Conservation (phyloP, 202 grass and related monocot species). For the Carex arenaria region DNA sequence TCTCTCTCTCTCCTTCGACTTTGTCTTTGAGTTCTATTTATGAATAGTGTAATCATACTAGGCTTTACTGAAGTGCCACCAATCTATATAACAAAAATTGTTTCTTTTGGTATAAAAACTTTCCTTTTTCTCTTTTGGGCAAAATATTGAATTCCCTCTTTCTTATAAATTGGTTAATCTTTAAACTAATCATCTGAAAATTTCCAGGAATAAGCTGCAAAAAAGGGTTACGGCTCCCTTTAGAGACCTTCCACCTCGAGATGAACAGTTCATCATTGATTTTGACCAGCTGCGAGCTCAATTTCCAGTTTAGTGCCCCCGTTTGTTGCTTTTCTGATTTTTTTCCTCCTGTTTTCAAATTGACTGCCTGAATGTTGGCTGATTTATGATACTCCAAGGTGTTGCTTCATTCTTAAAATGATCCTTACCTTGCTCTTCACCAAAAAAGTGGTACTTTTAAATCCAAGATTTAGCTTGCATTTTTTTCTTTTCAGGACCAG, state of each 20-base stretch:
- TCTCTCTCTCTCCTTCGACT: background rate
- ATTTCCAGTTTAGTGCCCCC: slow-evolving; percentile 44
- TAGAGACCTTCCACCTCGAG: slow-evolving; percentile 57
- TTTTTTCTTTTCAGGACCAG: slow-evolving; percentile 49
- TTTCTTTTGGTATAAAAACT: background rate
- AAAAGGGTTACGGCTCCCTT: slow-evolving; percentile 75
- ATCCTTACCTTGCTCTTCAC: slow-evolving; percentile 2
- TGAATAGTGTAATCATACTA: background rate
- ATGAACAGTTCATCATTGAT: slow-evolving; percentile 93
- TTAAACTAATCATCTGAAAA: background rate
- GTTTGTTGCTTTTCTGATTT: background rate
- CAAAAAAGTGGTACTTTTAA: background rate
- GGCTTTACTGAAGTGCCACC: background rate
- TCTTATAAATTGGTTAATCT: background rate
- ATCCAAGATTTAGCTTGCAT: slow-evolving; percentile 22
- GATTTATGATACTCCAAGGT: background rate
- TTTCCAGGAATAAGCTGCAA: slow-evolving; percentile 85
- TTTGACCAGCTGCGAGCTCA: slow-evolving; percentile 59
- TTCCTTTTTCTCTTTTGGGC: background rate
- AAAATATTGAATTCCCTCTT: background rate
- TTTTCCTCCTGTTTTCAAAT: background rate
- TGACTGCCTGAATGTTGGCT: background rate
- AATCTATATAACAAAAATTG: background rate
- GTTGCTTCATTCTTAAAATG: background rate
- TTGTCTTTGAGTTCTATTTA: background rate